Percentiles rank a stretch among this genome's conserved stretches.
phyloP scores from a whole-genome alignment of 495 filamentous ascomycete genomes.

The Talaromyces wortmannii region DNA sequence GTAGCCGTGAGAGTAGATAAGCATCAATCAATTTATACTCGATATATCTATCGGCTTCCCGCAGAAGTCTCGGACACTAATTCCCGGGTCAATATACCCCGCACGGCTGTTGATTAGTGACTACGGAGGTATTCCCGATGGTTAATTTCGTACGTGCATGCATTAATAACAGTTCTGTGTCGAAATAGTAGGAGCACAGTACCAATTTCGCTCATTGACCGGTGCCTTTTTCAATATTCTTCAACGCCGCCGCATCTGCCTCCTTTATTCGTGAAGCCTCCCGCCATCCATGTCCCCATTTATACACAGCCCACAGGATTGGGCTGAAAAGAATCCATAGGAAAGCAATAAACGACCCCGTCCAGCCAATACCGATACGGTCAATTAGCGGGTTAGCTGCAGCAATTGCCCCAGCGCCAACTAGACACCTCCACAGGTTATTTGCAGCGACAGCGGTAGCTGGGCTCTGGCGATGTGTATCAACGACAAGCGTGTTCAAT shows the following conservation, averaged over 20 bases:
- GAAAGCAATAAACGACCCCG: constrained; percentile 28
- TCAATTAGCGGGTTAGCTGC: constrained; percentile 53
- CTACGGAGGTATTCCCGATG: too few species aligned
- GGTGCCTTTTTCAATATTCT: too few species aligned
- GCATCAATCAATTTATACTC: too few species aligned
- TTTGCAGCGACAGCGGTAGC: constrained; percentile 62
- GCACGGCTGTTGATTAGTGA: too few species aligned
- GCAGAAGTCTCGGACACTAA: too few species aligned
- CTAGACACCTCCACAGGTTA: constrained; percentile 59
- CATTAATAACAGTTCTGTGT: too few species aligned
- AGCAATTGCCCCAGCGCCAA: constrained; percentile 58
- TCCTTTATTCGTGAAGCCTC: not conserved
- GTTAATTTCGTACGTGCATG: too few species aligned
- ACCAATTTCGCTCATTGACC: too few species aligned
- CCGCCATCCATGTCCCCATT: constrained; percentile 2
- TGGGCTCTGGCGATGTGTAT: constrained; percentile 45
- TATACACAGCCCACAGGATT: constrained; percentile 8
- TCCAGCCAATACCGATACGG: constrained; percentile 47
- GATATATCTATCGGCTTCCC: too few species aligned
- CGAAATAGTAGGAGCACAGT: too few species aligned
- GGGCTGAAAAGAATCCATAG: constrained; percentile 12
- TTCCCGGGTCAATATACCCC: too few species aligned
- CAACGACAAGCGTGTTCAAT: constrained; percentile 39
- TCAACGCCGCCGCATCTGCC: not conserved
- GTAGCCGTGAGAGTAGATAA: too few species aligned